Evolutionary conservation across 257 asterid species (phyloP), one percentile per base, ranked within the genome.

Genomic region (Scutellaria baicalensis): DNA sequence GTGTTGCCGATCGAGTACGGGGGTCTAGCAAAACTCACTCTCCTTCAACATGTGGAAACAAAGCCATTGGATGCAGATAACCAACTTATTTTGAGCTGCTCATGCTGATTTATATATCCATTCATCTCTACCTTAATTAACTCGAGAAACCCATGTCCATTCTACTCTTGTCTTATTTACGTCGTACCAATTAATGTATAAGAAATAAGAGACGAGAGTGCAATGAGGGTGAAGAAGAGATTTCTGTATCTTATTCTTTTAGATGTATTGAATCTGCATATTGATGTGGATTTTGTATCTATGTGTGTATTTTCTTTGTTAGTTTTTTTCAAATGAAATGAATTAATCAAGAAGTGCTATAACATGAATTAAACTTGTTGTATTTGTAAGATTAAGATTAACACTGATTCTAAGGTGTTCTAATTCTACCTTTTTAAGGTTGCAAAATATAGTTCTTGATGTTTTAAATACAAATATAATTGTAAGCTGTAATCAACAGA

Each of bases 1-100:
- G 80, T 72, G 11, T 84, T 89, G 71, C 89, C 93, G 1, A 91
- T 75, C 75, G 91, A 85, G 69, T 83, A 82, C 20, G 96, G 93
- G 4, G 96, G 96, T 47, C 66, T 49, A 27, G 84, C 93, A 59
- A 75, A 83, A 58, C 77, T 75, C 7, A 73, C 72, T n/a, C 79
- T 47, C 14, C 31, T 85, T 69, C 91, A 89, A 68, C 84, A 85
- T 80, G 79, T 65, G 55, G 78, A 42, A 4, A 31, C 80, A 58
- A 58, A 70, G 11, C 72, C 78, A 6, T 33, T 17, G 51, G 70
- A 59, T 14, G 11, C 10, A n/a, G 33, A 27, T 36, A 60, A 61
- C 65, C n/a, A 44, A 44, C 58, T 51, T 17, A 18, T 2, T 6
- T 18, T 2, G 58, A 51, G 33, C 9, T 16, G 33, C 33, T 27